Evolutionary conservation across 495 filamentous ascomycete genomes (phyloP).

Genomic region (Sporormia fimetaria): DNA sequence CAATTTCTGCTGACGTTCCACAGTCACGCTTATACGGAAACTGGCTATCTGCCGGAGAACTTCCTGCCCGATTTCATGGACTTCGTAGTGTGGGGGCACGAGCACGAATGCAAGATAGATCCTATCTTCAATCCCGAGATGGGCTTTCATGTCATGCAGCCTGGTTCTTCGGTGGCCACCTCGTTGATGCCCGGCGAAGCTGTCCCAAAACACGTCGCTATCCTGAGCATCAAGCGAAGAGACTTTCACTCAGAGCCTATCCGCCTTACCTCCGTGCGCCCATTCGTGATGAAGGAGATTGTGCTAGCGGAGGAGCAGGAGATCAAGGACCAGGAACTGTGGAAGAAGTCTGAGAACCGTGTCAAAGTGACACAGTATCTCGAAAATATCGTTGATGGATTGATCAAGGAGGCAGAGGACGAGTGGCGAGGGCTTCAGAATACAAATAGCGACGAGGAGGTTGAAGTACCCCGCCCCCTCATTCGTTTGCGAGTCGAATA

Average conservation of each 20-base stretch:
- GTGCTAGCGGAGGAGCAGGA: slow-evolving; percentile 61
- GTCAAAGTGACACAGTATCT: slow-evolving; percentile 67
- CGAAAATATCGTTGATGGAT: slow-evolving; percentile 61
- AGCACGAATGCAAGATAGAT: slow-evolving; percentile 91
- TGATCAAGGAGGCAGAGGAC: slow-evolving; percentile 73
- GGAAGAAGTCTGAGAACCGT: slow-evolving; percentile 70
- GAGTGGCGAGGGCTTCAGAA: slow-evolving; percentile 68
- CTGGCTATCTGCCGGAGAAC: slow-evolving; percentile 83
- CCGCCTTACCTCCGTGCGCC: slow-evolving; percentile 76
- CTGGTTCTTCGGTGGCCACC: slow-evolving; percentile 90
- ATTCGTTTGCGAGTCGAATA: slow-evolving; percentile 86
- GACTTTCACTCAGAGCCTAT: slow-evolving; percentile 74
- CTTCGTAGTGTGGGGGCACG: slow-evolving; percentile 91
- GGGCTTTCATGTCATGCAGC: slow-evolving; percentile 92
- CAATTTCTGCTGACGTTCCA: not conserved
- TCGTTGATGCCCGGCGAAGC: slow-evolving; percentile 85
- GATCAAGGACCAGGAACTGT: slow-evolving; percentile 53
- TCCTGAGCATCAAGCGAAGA: slow-evolving; percentile 71
- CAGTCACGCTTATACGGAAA: slow-evolving; percentile 71
- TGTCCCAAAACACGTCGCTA: slow-evolving; percentile 77
- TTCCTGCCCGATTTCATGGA: slow-evolving; percentile 89
- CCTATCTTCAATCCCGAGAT: slow-evolving; percentile 72
- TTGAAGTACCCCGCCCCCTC: slow-evolving; percentile 59
- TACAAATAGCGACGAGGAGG: slow-evolving; percentile 44
- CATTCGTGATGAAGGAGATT: slow-evolving; percentile 81